These are phyloP conservation scores for Yarrowia sp. DNA, from an alignment of 805 yeast species.

Conservation along the genomic window DNA sequence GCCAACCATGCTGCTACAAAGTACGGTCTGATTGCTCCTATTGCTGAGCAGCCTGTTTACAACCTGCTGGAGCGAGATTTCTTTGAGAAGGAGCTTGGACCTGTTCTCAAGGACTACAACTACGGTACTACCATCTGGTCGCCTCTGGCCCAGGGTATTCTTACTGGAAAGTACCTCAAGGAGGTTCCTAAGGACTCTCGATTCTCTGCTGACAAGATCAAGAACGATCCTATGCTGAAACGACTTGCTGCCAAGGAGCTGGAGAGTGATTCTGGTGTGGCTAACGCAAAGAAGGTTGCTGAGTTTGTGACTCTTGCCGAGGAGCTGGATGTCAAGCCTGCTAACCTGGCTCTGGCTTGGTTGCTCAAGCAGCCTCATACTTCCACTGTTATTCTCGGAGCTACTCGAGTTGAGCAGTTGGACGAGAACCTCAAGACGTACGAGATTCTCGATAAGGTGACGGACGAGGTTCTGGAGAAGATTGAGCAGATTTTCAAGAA, in stretches of 20 bases:
- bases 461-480: conserved; percentile 34
- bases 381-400: conserved; percentile 38
- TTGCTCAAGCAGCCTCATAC: conserved; percentile 37
- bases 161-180: conserved; percentile 39
- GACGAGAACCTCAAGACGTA: conserved; percentile 37
- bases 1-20: conserved; percentile 40
- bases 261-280: conserved; percentile 34
- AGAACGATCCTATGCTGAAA: conserved; percentile 26
- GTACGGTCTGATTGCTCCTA: conserved; percentile 37
- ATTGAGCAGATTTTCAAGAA: conserved; percentile 37
- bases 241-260: conserved; percentile 28
- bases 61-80: conserved; percentile 35
- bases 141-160: conserved; percentile 39
- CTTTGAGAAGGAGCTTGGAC: conserved; percentile 37
- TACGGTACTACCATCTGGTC: conserved; percentile 40
- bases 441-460: conserved; percentile 35
- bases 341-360: conserved; percentile 39
- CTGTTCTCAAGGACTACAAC: conserved; percentile 36
- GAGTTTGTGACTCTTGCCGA: conserved; percentile 35
- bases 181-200: conserved; percentile 36
- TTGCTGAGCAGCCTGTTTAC: conserved; percentile 39
- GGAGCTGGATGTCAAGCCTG: conserved; percentile 34
- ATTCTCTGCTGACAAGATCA: conserved; percentile 29
- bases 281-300: conserved; percentile 33
- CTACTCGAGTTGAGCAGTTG: conserved; percentile 37